Percentiles rank a stretch among this genome's conserved stretches.
Evolutionary conservation across 208 protist species (phyloP).

Genomic region (Leishmania mexicana): DNA sequence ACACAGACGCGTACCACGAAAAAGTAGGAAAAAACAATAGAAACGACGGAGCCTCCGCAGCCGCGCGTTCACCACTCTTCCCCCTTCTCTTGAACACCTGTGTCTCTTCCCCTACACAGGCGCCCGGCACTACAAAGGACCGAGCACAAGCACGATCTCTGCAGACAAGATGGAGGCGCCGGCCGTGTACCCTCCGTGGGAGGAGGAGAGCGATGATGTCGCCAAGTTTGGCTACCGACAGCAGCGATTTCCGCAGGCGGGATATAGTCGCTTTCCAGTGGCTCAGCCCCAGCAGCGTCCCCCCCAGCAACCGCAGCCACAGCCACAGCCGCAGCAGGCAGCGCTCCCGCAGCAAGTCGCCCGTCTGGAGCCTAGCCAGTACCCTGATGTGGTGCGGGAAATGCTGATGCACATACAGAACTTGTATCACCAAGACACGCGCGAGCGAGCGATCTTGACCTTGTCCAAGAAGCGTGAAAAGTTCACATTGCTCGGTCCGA

Average conservation of each 20-base stretch:
- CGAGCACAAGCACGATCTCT: no score
- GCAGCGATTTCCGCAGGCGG: slow-evolving; percentile 2
- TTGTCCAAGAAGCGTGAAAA: slow-evolving; percentile 96
- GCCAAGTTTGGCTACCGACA: slow-evolving; percentile 11
- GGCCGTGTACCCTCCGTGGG: slow-evolving; percentile 1
- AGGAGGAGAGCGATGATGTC: not conserved
- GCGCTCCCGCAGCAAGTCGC: slow-evolving; percentile 17
- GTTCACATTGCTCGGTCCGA: slow-evolving; percentile 94
- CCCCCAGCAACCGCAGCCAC: slow-evolving; percentile 21
- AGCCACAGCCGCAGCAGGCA: slow-evolving; percentile 20
- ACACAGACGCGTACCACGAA: not conserved
- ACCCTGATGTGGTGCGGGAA: slow-evolving; percentile 29
- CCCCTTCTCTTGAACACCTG: not conserved
- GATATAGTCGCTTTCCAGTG: slow-evolving; percentile 4
- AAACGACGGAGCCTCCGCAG: not conserved
- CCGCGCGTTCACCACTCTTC: not conserved
- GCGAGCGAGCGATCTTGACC: slow-evolving; percentile 94
- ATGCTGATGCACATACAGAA: slow-evolving; percentile 53
- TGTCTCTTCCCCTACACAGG: not conserved
- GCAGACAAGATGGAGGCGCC: slow-evolving; percentile 1
- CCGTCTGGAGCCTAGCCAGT: slow-evolving; percentile 28
- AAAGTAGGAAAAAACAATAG: not conserved
- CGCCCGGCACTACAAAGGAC: not conserved
- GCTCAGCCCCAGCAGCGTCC: slow-evolving; percentile 6
- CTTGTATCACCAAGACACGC: slow-evolving; percentile 72